These are phyloP conservation scores for Pythium aphanidermatum DNA, from an alignment of 352 stramenopile genomes.

Conservation along the genomic window DNA sequence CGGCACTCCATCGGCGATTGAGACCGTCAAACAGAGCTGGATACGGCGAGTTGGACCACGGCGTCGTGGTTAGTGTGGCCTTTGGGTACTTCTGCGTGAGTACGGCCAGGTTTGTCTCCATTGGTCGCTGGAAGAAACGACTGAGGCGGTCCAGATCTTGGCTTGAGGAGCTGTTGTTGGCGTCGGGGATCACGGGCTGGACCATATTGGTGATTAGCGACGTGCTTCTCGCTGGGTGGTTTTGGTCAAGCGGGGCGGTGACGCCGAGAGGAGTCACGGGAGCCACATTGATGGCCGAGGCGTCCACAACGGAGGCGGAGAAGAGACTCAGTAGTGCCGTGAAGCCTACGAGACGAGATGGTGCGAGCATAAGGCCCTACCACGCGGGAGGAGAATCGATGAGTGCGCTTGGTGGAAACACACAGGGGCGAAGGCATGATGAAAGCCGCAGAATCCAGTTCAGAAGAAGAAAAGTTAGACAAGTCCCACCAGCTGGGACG, in stretches of 20 bases:
- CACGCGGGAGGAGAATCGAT: too few relatives aligned
- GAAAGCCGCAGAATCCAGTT: too few relatives aligned
- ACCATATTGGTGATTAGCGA: slow-evolving; percentile 6
- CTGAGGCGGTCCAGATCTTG: slow-evolving; percentile 7
- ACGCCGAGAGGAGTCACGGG: slow-evolving; percentile 7
- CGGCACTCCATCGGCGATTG: slow-evolving; percentile 40
- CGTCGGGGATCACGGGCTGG: neutral
- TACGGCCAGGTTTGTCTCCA: neutral
- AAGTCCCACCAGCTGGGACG: too few relatives aligned
- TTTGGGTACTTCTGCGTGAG: slow-evolving; percentile 3
- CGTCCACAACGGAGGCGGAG: slow-evolving; percentile 2
- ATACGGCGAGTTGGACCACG: slow-evolving; percentile 58
- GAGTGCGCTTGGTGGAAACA: too few relatives aligned
- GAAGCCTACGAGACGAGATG: slow-evolving; percentile 14
- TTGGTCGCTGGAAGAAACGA: neutral
- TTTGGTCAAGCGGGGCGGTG: slow-evolving; percentile 5
- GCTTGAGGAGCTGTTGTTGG: too few relatives aligned
- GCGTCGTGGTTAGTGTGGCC: neutral
- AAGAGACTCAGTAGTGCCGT: slow-evolving; percentile 7
- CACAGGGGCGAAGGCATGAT: too few relatives aligned
- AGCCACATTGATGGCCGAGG: slow-evolving; percentile 6
- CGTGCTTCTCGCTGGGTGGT: slow-evolving; percentile 16
- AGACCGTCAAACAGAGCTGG: slow-evolving; percentile 64
- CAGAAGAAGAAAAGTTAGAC: too few relatives aligned
- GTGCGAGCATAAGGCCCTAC: too few relatives aligned